phyloP scores from a whole-genome alignment of 2,329 filamentous ascomycete species.

The Hymenoscyphus infarciens region DNA sequence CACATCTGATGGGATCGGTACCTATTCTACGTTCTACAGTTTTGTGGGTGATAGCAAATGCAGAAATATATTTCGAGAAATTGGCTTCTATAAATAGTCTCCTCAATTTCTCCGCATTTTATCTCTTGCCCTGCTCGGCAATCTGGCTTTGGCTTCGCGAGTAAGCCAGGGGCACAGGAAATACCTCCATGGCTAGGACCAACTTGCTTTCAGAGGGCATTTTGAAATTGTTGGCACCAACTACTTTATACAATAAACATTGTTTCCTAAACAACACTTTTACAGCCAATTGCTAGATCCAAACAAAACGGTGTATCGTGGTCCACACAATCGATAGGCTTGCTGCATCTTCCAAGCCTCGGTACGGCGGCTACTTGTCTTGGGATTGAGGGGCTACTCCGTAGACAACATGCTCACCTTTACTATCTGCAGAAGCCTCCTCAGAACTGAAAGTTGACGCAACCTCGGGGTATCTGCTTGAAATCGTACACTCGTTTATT shows the following conservation, averaged over 20 bases:
- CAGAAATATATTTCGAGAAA: neutral
- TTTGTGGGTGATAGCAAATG: neutral
- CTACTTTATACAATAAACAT: neutral
- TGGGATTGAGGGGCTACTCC: neutral
- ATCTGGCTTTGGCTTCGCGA: neutral
- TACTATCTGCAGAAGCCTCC: neutral
- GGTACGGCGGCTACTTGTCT: neutral
- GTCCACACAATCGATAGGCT: neutral
- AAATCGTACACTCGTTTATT: neutral
- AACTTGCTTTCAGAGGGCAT: neutral
- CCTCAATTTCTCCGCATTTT: neutral
- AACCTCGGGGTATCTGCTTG: neutral
- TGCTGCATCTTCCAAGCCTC: neutral
- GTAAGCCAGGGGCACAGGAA: neutral
- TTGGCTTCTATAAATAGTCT: neutral
- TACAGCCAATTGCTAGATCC: no score
- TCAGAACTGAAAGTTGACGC: neutral
- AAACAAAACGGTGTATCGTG: neutral
- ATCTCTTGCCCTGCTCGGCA: neutral
- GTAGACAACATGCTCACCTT: neutral
- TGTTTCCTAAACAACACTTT: neutral
- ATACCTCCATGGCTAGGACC: neutral
- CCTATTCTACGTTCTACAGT: neutral
- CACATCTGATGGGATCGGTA: neutral
- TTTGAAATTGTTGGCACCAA: neutral